A percentile compares a stretch with the other conserved stretches of the same genome.
Evolutionary conservation across 257 asterid species (phyloP).

Genomic region (Eustoma russellianum): DNA sequence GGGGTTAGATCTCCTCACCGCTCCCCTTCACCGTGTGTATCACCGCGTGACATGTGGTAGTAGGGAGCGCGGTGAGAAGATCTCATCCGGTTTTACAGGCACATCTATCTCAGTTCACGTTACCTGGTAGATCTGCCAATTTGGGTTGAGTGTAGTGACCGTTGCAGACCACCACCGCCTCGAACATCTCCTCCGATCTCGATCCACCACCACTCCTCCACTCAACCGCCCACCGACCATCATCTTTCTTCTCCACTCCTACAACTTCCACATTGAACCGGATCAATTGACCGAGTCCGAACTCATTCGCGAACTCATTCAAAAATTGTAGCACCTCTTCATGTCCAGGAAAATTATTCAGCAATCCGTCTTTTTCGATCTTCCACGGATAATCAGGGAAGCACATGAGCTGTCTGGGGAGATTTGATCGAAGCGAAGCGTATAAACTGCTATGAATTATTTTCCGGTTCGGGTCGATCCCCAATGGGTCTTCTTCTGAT

Average conservation of each 20-base stretch:
- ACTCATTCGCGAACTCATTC: slow-evolving; percentile 32
- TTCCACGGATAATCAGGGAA: slow-evolving; percentile 13
- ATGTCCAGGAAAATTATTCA: slow-evolving; percentile 5
- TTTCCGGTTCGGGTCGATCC: slow-evolving; percentile 5
- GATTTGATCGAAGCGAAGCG: slow-evolving; percentile 4
- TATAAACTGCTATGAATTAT: slow-evolving; percentile 12
- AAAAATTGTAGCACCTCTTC: slow-evolving; percentile 13
- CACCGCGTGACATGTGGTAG: no score
- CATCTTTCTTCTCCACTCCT: slow-evolving; percentile 28
- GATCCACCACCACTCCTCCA: slow-evolving; percentile 5
- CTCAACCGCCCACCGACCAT: slow-evolving; percentile 37
- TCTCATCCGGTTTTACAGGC: no score
- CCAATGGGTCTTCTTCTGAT: slow-evolving; percentile 10
- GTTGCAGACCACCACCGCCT: slow-evolving; percentile 20
- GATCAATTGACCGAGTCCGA: slow-evolving; percentile 29
- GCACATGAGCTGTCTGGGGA: slow-evolving; percentile 6
- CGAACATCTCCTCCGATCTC: slow-evolving; percentile 2
- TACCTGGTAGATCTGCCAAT: slow-evolving; percentile 18
- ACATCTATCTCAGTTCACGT: no score
- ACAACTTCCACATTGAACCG: slow-evolving; percentile 33
- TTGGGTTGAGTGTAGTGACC: slow-evolving; percentile 21
- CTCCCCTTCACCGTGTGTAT: no score
- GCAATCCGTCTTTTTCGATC: background rate
- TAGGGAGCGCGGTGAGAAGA: no score
- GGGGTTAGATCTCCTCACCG: no score